phyloP scores from a whole-genome alignment of 2,329 filamentous ascomycete species.

The Neoscytalidium dimidiatum region DNA sequence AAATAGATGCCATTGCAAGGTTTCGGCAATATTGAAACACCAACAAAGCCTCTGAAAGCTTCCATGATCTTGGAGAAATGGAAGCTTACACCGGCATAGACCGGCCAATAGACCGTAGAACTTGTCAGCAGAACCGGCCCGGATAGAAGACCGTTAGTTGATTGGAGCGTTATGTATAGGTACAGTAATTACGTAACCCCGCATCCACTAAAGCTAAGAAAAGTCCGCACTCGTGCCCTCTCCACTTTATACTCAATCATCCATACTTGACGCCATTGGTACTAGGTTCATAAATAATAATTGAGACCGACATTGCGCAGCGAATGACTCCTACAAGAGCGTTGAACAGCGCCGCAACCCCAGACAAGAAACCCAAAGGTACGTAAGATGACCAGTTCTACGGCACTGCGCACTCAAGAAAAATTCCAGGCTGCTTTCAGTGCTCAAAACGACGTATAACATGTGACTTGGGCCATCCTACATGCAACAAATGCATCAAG shows the following conservation, averaged over 20 bases:
- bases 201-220: background rate
- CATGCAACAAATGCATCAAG: slow-evolving; percentile 44
- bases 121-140: too few relatives aligned
- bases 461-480: slow-evolving; percentile 43
- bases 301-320: too few relatives aligned
- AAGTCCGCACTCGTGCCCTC: background rate
- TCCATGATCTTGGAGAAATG: too few relatives aligned
- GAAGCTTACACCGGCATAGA: too few relatives aligned
- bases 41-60: too few relatives aligned
- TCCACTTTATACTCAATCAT: background rate
- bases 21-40: too few relatives aligned
- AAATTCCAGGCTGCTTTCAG: slow-evolving; percentile 38
- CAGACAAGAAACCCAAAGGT: background rate
- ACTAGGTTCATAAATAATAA: too few relatives aligned
- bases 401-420: background rate
- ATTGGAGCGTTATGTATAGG: background rate
- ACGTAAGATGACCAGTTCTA: background rate
- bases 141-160: background rate
- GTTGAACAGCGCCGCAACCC: background rate
- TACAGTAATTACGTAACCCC: slow-evolving; percentile 1
- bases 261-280: too few relatives aligned
- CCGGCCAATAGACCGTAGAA: too few relatives aligned
- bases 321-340: background rate
- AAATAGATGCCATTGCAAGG: too few relatives aligned
- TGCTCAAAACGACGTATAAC: slow-evolving; percentile 41